Percentiles rank a stretch among this genome's conserved stretches.
Conservation (phyloP, 352 stramenopile species). For the Globisporangium okanoganense region DNA sequence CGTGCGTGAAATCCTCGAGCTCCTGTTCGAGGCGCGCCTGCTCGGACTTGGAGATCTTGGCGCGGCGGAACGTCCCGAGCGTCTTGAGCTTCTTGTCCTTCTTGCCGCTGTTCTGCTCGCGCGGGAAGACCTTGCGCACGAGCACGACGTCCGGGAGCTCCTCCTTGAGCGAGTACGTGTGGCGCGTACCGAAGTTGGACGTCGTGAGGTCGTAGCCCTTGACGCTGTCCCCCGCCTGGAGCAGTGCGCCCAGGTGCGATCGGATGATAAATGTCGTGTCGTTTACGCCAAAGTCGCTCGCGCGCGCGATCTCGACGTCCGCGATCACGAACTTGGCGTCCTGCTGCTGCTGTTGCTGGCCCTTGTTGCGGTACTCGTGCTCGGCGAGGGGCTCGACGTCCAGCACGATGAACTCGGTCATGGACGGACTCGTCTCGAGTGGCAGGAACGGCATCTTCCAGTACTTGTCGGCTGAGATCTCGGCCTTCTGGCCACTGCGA, state of each 20-base stretch:
- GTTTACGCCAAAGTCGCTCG: constrained; percentile 76
- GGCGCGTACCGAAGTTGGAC: constrained; percentile 42
- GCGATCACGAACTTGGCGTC: constrained; percentile 45
- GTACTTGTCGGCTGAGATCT: constrained; percentile 61
- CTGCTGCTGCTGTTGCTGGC: constrained; percentile 5
- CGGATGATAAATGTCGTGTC: constrained; percentile 68
- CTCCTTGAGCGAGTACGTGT: constrained; percentile 41
- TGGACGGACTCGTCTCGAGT: constrained; percentile 47
- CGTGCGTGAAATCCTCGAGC: constrained; percentile 56
- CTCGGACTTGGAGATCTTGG: constrained; percentile 55
- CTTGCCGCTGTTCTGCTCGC: constrained; percentile 23
- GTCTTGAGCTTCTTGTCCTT: constrained; percentile 56
- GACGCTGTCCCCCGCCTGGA: constrained; percentile 61
- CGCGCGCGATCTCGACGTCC: constrained; percentile 65
- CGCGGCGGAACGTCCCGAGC: constrained; percentile 26
- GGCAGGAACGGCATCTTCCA: constrained; percentile 68
- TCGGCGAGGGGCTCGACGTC: constrained; percentile 53
- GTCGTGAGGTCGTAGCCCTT: constrained; percentile 71
- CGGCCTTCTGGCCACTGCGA: constrained; percentile 41
- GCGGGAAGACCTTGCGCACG: constrained; percentile 65
- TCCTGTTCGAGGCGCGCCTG: constrained; percentile 43
- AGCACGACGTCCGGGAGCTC: constrained; percentile 75
- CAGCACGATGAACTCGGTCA: constrained; percentile 71
- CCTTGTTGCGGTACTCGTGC: constrained; percentile 4
- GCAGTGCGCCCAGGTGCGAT: constrained; percentile 53